Evolutionary conservation across 2,329 filamentous ascomycete genomes (phyloP).

Genomic region (Tolypocladium tundrense): DNA sequence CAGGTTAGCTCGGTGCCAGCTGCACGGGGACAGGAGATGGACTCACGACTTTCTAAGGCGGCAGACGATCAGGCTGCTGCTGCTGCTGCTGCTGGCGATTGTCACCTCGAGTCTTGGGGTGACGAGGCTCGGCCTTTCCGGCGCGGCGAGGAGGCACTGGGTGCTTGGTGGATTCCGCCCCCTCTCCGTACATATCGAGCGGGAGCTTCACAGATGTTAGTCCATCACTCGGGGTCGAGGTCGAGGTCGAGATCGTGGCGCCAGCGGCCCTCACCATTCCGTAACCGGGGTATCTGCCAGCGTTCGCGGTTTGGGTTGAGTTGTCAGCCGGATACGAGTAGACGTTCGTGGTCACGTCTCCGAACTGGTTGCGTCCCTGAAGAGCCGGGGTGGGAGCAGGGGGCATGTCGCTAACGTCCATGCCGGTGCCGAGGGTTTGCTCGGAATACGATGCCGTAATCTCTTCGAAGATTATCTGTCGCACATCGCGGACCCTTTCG

Average conservation of each 20-base stretch:
- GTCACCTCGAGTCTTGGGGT: background rate
- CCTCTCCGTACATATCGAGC: background rate
- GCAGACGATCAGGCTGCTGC: constrained; percentile 9
- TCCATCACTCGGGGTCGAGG: background rate
- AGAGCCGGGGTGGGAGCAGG: background rate
- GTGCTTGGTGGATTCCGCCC: background rate
- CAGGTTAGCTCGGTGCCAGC: background rate
- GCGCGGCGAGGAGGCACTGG: background rate
- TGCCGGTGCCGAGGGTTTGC: background rate
- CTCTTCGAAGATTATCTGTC: background rate
- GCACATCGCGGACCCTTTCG: background rate
- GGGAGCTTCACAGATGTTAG: background rate
- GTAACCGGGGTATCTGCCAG: background rate
- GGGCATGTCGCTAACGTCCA: background rate
- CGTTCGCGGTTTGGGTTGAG: background rate
- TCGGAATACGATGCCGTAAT: background rate
- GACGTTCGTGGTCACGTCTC: background rate
- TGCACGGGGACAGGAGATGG: background rate
- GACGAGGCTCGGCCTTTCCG: background rate
- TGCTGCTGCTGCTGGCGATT: background rate
- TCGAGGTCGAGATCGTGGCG: too few relatives aligned
- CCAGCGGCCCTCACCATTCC: background rate
- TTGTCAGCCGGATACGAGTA: too few relatives aligned
- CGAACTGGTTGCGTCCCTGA: background rate
- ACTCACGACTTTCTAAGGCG: constrained; percentile 15